phyloP scores from a whole-genome alignment of 176 grass and related monocot species.

The Neostapfia colusana region DNA sequence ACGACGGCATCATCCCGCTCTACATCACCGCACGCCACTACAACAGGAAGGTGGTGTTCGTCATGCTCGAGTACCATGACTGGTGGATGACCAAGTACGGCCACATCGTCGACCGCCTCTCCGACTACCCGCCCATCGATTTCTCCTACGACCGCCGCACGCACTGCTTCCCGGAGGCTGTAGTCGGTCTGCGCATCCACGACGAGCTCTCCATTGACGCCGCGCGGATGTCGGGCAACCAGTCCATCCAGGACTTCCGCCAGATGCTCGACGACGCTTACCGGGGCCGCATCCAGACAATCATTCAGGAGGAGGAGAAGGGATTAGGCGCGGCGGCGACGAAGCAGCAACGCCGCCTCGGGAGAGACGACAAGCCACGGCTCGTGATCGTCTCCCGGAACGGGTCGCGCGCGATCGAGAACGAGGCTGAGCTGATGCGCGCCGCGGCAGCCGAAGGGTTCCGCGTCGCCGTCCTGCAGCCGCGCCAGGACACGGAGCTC shows the following conservation, averaged over 20 bases:
- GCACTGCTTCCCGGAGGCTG: conserved; percentile 75
- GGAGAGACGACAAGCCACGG: conserved; percentile 19
- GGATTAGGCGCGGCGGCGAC: background rate
- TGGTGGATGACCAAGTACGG: conserved; percentile 79
- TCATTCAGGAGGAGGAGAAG: conserved; percentile 38
- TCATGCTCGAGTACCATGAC: conserved; percentile 78
- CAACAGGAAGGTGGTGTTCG: conserved; percentile 58
- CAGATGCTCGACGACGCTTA: conserved; percentile 65
- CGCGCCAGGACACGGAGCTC: conserved; percentile 63
- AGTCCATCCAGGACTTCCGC: conserved; percentile 58
- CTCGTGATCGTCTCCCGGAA: conserved; percentile 68
- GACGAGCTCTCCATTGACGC: conserved; percentile 69
- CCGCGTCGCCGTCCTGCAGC: conserved; percentile 44
- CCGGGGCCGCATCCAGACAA: conserved; percentile 37
- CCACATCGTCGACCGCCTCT: conserved; percentile 50
- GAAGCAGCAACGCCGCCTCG: background rate
- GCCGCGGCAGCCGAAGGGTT: conserved; percentile 45
- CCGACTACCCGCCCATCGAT: conserved; percentile 58
- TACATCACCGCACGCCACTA: conserved; percentile 68
- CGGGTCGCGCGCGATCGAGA: conserved; percentile 65
- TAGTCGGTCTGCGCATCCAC: conserved; percentile 71
- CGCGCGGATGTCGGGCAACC: conserved; percentile 24
- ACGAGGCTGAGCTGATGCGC: conserved; percentile 47
- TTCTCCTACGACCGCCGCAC: conserved; percentile 58
- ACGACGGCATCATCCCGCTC: conserved; percentile 81